Base-by-base conservation (phyloP, 2,329 filamentous ascomycete species). In the Aspergillus caelatus region DNA sequence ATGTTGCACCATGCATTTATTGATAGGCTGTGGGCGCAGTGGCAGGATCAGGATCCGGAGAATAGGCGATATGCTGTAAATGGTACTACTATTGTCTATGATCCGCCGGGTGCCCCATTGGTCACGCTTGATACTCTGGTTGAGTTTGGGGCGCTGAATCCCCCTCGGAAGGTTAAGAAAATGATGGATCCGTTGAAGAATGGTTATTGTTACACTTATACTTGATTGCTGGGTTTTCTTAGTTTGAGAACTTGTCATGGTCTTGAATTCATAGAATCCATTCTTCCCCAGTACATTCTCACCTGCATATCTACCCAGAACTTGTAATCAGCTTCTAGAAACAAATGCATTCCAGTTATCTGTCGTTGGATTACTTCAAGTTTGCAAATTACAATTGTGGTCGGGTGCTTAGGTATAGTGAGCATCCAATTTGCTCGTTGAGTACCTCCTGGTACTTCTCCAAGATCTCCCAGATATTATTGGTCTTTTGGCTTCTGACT, bases 1-100 rank as follows among this genome's bases (percentile, higher is more conserved):
- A 75, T 75, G 64, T 66, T 76, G 23, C 74, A 76, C 60, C 74
- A 75, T 57, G 57, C 65, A 4, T 69, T 75, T 60, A 60, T 76
- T 2, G 74, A 76, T 58, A 66, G 70, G 19, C 23, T 76, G 26
- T 76, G 74, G 74, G 71, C 65, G 54, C 46, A 57, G 19, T 76
- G 74, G 74, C 74, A 76, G 63, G 66, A 65, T 8, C 28, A 48
- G 46, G 64, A 65, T 34, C 41, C 26, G 3, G 57, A 14, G 9
- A 62, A 60, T 45, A 57, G 54, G 8, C 59, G 45, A 30, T 54
- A 53, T 26, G 60, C 43, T 1, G 11, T 64, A 63, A 63, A 50
- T 59, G 71, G 54, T 68, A 76, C 61, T 21, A 59, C 9, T 62
- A 63, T 14, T 34, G 59, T 60, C 32, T 57, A 23, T 55, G 54